A percentile compares a stretch with the other conserved stretches of the same genome.
Evolutionary conservation across 257 asterid species (phyloP).

Genomic region (Solanum tacnaense): DNA sequence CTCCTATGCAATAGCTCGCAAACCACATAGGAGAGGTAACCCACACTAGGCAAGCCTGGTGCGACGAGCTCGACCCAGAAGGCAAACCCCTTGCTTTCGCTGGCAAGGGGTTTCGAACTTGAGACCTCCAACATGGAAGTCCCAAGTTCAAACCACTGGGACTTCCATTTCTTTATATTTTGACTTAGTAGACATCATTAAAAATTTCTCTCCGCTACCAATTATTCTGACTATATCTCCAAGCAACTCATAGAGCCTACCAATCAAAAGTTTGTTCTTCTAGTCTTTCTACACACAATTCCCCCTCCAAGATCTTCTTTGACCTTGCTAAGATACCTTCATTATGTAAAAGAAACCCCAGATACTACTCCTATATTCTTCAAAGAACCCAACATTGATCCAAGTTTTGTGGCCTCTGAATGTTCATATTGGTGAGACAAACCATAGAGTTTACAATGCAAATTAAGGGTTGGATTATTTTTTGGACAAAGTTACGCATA

Average conservation of each 20-base stretch:
- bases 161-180: background rate
- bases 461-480: background rate
- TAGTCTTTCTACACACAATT: background rate
- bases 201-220: background rate
- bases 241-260: background rate
- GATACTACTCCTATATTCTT: background rate
- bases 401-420: background rate
- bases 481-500: background rate
- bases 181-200: background rate
- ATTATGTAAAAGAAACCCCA: background rate
- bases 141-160: no score
- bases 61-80: no score
- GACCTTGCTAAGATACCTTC: background rate
- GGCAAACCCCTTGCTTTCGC: no score
- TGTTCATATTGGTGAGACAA: background rate
- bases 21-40: no score
- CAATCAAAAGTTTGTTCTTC: background rate
- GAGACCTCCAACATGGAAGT: no score
- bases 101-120: no score
- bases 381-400: background rate
- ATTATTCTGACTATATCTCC: background rate
- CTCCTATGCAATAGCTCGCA: no score
- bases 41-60: no score
- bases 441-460: background rate
- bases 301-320: background rate